Percentiles rank a stretch among this genome's conserved stretches.
Evolutionary conservation across 2,329 filamentous ascomycete genomes (phyloP).

Genomic region (Aspergillus pseudoglaucus): DNA sequence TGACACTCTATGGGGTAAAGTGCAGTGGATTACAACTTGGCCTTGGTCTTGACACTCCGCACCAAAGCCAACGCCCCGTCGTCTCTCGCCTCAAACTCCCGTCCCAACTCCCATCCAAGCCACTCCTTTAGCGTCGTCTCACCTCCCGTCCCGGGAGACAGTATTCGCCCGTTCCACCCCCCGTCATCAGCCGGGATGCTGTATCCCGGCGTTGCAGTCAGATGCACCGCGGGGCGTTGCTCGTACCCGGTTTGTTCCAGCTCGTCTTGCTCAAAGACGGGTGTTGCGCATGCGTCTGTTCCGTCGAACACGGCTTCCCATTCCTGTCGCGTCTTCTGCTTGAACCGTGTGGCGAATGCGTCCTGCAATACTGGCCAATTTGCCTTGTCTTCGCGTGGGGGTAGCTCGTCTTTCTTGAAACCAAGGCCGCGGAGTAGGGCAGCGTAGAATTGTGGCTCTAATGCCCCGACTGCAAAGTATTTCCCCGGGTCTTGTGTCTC

Average conservation of each 20-base stretch:
- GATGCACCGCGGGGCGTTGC: conserved; percentile 39
- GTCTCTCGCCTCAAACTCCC: conserved; percentile 58
- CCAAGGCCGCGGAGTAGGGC: conserved; percentile 61
- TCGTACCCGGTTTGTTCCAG: conserved; percentile 54
- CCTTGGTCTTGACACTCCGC: conserved; percentile 22
- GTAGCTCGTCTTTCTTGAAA: conserved; percentile 43
- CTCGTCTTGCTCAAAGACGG: conserved; percentile 70
- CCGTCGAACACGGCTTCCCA: conserved; percentile 87
- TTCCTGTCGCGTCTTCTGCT: conserved; percentile 61
- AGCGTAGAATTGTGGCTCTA: conserved; percentile 81
- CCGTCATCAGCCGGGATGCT: conserved; percentile 53
- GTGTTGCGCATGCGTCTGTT: conserved; percentile 88
- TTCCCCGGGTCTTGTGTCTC: conserved; percentile 66
- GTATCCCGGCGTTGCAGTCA: conserved; percentile 64
- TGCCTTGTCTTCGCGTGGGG: conserved; percentile 51
- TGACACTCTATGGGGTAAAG: background rate
- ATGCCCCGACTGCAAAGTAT: conserved; percentile 81
- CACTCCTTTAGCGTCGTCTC: conserved; percentile 63
- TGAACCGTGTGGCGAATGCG: conserved; percentile 60
- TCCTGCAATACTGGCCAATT: conserved; percentile 63
- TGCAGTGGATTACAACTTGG: background rate
- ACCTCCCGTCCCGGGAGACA: conserved; percentile 65
- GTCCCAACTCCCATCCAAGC: conserved; percentile 69
- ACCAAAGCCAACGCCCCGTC: conserved; percentile 56
- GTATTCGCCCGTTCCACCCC: conserved; percentile 56